Evolutionary conservation across 192 early-diverging fungal genomes (phyloP).

Genomic region (Entomortierella chlamydospora): DNA sequence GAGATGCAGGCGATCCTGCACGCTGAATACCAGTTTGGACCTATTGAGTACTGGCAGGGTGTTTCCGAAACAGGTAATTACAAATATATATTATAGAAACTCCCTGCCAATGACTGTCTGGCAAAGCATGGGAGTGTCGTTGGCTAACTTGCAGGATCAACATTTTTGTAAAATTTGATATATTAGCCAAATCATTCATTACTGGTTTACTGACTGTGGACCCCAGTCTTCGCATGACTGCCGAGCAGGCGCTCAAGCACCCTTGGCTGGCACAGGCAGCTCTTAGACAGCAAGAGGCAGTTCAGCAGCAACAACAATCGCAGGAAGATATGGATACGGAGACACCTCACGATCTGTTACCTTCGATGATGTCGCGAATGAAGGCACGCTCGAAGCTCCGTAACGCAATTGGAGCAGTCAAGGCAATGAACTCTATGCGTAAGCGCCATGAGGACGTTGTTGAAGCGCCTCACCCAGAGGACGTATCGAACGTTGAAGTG

Average conservation of each 20-base stretch:
- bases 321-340: constrained; percentile 34
- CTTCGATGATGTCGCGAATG: constrained; percentile 72
- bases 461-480: constrained; percentile 25
- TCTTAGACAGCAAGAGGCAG: constrained; percentile 7
- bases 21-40: constrained; percentile 73
- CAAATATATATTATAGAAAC: not conserved
- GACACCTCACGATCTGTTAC: constrained; percentile 64
- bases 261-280: constrained; percentile 71
- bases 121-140: no score
- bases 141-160: no score
- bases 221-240: constrained; percentile 76
- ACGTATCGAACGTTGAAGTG: constrained; percentile 40
- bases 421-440: constrained; percentile 48
- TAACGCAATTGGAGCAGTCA: constrained; percentile 66
- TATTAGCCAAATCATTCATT: constrained; percentile 82
- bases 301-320: constrained; percentile 22
- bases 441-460: constrained; percentile 50
- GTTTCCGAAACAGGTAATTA: constrained; percentile 62
- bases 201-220: constrained; percentile 70
- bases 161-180: no score
- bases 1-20: constrained; percentile 70
- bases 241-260: constrained; percentile 77
- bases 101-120: no score
- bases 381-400: constrained; percentile 76
- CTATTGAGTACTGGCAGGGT: constrained; percentile 69